Evolutionary conservation across 768 basidiomycete genomes (phyloP).

Genomic region (Crepidotus variabilis): DNA sequence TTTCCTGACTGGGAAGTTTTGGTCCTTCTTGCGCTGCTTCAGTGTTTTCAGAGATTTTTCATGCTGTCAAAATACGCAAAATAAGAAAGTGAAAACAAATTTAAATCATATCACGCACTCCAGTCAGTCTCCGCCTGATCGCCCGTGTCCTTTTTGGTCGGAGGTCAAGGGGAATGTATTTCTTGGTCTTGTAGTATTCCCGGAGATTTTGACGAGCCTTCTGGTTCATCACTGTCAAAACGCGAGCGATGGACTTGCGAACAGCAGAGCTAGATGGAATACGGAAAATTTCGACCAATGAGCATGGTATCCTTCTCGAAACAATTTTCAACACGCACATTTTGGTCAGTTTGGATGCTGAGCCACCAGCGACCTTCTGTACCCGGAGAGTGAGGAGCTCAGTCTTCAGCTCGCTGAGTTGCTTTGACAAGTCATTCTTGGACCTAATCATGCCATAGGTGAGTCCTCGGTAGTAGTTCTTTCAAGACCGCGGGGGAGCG

Average conservation of each 20-base stretch:
- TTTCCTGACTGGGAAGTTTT: conserved; percentile 91
- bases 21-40: conserved; percentile 92
- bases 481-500: conserved; percentile 22
- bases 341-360: conserved; percentile 93
- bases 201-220: conserved; percentile 96
- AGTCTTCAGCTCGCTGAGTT: conserved; percentile 89
- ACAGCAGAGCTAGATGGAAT: conserved; percentile 68
- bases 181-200: conserved; percentile 97
- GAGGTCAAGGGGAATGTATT: conserved; percentile 95
- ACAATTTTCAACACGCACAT: conserved; percentile 60
- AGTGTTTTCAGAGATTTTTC: conserved; percentile 84
- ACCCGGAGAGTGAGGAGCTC: conserved; percentile 94
- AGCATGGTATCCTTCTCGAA: not conserved
- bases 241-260: conserved; percentile 98
- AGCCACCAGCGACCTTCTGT: conserved; percentile 96
- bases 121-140: conserved; percentile 91
- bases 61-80: conserved; percentile 43
- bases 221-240: conserved; percentile 97
- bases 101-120: conserved; percentile 43
- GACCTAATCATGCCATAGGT: conserved; percentile 48
- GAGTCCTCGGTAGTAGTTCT: not conserved
- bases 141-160: conserved; percentile 98
- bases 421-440: conserved; percentile 95
- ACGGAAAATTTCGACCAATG: not conserved
- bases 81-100: not conserved